Evolutionary conservation across 1,284 basidiomycete species (phyloP), one percentile per base, ranked within the genome.

Genomic region (Retiboletus flavoniger): DNA sequence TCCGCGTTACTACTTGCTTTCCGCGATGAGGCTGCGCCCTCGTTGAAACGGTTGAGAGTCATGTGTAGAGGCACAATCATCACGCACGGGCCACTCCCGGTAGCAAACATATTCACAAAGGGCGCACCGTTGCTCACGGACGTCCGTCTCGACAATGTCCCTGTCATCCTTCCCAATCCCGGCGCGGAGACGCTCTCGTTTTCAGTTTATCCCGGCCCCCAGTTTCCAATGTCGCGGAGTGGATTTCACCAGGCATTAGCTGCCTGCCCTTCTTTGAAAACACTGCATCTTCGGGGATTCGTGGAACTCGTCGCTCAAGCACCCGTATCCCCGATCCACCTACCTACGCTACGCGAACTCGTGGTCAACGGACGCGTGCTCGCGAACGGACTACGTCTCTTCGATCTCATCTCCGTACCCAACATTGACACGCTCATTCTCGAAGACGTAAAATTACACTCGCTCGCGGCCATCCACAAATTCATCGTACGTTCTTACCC

Each of bases 61-160:
- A 72, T 64, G 67, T 68, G 70, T 32, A 65, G 67, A 32, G 70
- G 69, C 16, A 63, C 66, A 48, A 67, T 70, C 38, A 47, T 58
- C 26, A 53, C 63, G n/a, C 67, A 67, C 17, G 68, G 70, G 1
- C 55, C 68, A 34, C 55, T 69, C 26, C 62, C 69, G 2, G 51
- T 55, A 19, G 50, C 9, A 4, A 51, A 52, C n/a, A 49, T 68
- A 16, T 72, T 69, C 50, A 62, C 58, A 28, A 59, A 56, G 17
- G 67, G 67, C 1, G 69, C 69, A 3, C 67, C 67, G 2, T 38
- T 67, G 19, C 69, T 69, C 35, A 50, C 64, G 21, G 67, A 69
- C 17, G 64, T 69, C 42, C 66, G 62, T 29, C 53, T 69, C 16
- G 67, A 72, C 52, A 67, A 65, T 6, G 40, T 71, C 9, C 66